Percentiles rank a stretch among this genome's conserved stretches.
These are phyloP conservation scores for Panaeolus cyanescens DNA, from an alignment of 768 basidiomycete species.

Conservation along the genomic window DNA sequence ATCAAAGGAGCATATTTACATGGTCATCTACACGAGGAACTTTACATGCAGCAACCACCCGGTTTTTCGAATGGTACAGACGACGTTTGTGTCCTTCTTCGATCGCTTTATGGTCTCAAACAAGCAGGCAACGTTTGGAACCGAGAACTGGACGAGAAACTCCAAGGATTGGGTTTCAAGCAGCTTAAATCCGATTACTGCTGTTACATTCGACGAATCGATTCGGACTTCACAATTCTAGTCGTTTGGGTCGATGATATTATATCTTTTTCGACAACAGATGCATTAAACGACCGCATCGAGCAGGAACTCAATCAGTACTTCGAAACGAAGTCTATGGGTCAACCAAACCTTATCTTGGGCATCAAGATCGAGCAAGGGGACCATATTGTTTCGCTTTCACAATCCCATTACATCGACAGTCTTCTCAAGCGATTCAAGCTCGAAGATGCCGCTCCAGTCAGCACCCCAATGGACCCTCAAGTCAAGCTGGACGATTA, in stretches of 20 bases:
- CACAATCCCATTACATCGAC: conserved; percentile 29
- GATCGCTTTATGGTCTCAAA: conserved; percentile 14
- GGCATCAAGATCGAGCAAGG: conserved; percentile 32
- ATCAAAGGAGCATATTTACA: conserved; percentile 4
- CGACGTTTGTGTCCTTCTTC: conserved; percentile 10
- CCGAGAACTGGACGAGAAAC: conserved; percentile 7
- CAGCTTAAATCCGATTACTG: conserved; percentile 23
- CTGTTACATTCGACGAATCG: conserved; percentile 15
- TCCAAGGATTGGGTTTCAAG: conserved; percentile 11
- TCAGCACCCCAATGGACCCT: conserved; percentile 23
- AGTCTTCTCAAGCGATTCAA: conserved; percentile 23
- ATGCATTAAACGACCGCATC: conserved; percentile 12
- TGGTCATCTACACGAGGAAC: background rate
- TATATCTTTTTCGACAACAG: conserved; percentile 21
- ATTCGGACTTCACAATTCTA: conserved; percentile 13
- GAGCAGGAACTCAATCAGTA: conserved; percentile 21
- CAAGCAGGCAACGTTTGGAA: conserved; percentile 14
- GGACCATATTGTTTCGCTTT: conserved; percentile 22
- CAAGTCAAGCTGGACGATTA: background rate
- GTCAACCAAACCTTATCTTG: conserved; percentile 28
- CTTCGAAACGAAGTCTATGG: conserved; percentile 31
- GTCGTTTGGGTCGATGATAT: conserved; percentile 37
- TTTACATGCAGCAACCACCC: conserved; percentile 5
- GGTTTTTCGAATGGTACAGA: background rate
- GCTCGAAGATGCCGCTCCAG: conserved; percentile 21